A percentile compares a stretch with the other conserved stretches of the same genome.
phyloP scores from a whole-genome alignment of 495 filamentous ascomycete genomes.

The Sordaria brevicollis region DNA sequence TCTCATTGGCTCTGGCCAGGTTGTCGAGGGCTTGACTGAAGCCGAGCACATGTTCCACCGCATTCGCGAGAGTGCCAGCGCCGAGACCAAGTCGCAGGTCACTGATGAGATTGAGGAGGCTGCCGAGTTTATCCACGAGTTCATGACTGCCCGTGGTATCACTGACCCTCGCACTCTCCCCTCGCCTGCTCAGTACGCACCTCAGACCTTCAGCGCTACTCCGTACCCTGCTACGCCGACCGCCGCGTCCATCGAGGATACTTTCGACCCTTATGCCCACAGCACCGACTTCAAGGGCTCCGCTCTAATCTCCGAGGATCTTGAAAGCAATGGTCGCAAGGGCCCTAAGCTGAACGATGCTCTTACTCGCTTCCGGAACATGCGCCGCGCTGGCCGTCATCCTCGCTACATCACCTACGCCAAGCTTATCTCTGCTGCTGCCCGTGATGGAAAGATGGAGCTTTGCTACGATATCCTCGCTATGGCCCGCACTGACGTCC shows the following conservation, averaged over 20 bases:
- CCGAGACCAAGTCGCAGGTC: conserved; percentile 37
- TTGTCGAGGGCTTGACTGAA: conserved; percentile 64
- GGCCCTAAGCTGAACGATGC: conserved; percentile 69
- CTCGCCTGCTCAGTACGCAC: conserved; percentile 15
- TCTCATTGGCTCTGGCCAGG: conserved; percentile 67
- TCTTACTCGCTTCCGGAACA: conserved; percentile 74
- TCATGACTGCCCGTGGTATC: conserved; percentile 51
- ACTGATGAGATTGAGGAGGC: conserved; percentile 81
- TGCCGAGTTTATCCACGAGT: conserved; percentile 66
- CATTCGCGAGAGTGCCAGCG: conserved; percentile 47
- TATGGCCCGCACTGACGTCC: conserved; percentile 81
- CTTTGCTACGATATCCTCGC: conserved; percentile 76
- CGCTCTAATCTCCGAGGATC: conserved; percentile 72
- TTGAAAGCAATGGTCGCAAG: conserved; percentile 65
- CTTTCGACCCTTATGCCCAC: conserved; percentile 79
- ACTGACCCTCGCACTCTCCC: conserved; percentile 33
- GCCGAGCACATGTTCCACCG: conserved; percentile 75
- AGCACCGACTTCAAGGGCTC: conserved; percentile 90
- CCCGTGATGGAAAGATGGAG: conserved; percentile 67
- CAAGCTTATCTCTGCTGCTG: conserved; percentile 84
- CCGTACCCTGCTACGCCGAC: conserved; percentile 28
- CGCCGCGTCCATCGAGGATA: conserved; percentile 52
- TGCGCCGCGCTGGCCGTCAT: conserved; percentile 83
- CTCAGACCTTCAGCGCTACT: conserved; percentile 22
- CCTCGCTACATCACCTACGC: conserved; percentile 93